A percentile compares a stretch with the other conserved stretches of the same genome.
phyloP scores from a whole-genome alignment of 164 flowering plant genomes.

The Vitis rotundifolia region DNA sequence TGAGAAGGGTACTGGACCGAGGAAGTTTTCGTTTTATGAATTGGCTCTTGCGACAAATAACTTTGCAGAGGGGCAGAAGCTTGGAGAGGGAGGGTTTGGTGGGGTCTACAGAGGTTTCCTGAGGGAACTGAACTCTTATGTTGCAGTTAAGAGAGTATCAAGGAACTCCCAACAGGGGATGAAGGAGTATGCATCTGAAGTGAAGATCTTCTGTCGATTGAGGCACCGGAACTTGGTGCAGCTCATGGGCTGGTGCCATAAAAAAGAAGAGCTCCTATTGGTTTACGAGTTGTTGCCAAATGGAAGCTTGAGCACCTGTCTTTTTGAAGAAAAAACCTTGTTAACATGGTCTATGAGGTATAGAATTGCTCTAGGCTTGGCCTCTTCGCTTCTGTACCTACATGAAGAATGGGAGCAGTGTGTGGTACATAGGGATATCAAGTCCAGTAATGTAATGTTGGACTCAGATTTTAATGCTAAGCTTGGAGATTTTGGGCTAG shows the following conservation, averaged over 20 bases:
- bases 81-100: too few relatives aligned
- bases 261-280: too few relatives aligned
- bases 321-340: background rate
- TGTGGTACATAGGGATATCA: conserved; percentile 1
- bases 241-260: too few relatives aligned
- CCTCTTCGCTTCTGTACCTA: background rate
- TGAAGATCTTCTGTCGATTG: too few relatives aligned
- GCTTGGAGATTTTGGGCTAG: too few relatives aligned
- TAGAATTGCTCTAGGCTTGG: background rate
- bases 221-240: too few relatives aligned
- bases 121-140: too few relatives aligned
- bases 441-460: background rate
- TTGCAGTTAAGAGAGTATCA: too few relatives aligned
- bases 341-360: background rate
- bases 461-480: too few relatives aligned
- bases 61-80: background rate
- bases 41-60: background rate
- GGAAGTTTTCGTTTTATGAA: background rate
- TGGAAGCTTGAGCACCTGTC: background rate
- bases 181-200: too few relatives aligned
- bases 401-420: background rate
- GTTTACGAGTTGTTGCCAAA: background rate
- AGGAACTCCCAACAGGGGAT: too few relatives aligned
- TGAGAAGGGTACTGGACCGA: background rate
- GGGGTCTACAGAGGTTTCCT: too few relatives aligned